These are phyloP conservation scores for Quercus parvula DNA, from an alignment of 306 rosid species.

Conservation along the genomic window DNA sequence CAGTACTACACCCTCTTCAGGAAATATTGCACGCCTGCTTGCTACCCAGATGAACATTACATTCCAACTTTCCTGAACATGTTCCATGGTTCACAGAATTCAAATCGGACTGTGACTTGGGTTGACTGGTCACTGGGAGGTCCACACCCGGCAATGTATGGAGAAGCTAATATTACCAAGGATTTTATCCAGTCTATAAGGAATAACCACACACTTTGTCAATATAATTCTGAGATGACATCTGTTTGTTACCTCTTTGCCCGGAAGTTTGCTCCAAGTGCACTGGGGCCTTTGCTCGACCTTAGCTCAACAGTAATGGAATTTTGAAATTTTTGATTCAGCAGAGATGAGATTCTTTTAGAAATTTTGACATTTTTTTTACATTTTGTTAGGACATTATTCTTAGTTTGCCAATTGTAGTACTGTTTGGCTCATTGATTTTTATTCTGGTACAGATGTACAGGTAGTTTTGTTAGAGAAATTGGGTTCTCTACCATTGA, in stretches of 20 bases:
- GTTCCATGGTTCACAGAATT: constrained; percentile 65
- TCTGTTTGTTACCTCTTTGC: constrained; percentile 85
- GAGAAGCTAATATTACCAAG: constrained; percentile 48
- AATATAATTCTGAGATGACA: constrained; percentile 66
- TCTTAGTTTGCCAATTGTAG: constrained; percentile 1
- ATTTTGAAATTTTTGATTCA: constrained; percentile 39
- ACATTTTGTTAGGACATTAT: constrained; percentile 26
- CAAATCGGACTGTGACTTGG: constrained; percentile 86
- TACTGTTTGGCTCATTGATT: not conserved
- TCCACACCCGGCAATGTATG: constrained; percentile 79
- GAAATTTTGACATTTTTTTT: constrained; percentile 11
- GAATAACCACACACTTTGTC: constrained; percentile 61
- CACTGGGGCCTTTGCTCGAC: constrained; percentile 67
- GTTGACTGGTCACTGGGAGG: constrained; percentile 89
- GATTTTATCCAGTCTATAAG: constrained; percentile 58
- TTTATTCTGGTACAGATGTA: constrained; percentile 32
- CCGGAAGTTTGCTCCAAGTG: constrained; percentile 67
- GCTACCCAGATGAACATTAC: constrained; percentile 95
- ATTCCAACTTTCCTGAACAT: constrained; percentile 79
- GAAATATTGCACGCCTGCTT: constrained; percentile 82
- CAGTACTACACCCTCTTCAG: constrained; percentile 58
- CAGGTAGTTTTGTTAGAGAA: constrained; percentile 24
- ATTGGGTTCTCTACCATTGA: constrained; percentile 24
- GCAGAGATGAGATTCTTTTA: constrained; percentile 5
- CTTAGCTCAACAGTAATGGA: constrained; percentile 59